These are phyloP conservation scores for Xylaria telfairii DNA, from an alignment of 495 filamentous ascomycete genomes.

Conservation along the genomic window DNA sequence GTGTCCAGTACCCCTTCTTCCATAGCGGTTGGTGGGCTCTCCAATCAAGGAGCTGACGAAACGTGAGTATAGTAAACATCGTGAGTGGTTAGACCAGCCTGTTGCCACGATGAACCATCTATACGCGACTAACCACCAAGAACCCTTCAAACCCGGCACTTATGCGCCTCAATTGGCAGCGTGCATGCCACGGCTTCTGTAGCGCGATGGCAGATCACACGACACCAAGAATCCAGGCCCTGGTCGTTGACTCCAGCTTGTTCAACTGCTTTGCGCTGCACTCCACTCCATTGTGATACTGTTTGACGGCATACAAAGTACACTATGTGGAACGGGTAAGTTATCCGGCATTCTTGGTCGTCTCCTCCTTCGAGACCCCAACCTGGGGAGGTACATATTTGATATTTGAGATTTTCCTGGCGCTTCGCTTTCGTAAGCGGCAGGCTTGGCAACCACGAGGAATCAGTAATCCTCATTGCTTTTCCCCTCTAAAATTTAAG, in stretches of 20 bases:
- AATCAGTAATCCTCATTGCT: conserved; percentile 14
- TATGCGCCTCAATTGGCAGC: neutral
- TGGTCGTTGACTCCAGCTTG: neutral
- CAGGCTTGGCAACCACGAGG: conserved; percentile 43
- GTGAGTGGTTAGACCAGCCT: neutral
- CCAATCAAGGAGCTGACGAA: neutral
- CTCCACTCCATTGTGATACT: conserved; percentile 3
- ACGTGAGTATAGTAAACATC: conserved; percentile 6
- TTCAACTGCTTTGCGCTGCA: neutral
- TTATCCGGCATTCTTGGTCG: conserved; percentile 13
- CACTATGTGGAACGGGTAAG: conserved; percentile 16
- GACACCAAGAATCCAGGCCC: conserved; percentile 22
- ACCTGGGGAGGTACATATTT: conserved; percentile 10
- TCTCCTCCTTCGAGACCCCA: neutral
- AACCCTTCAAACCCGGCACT: neutral
- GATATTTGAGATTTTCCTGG: conserved; percentile 23
- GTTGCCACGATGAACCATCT: neutral
- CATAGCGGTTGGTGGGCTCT: neutral
- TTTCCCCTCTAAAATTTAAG: conserved; percentile 42
- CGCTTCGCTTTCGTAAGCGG: conserved; percentile 22
- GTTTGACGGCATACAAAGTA: conserved; percentile 11
- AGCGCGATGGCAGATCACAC: conserved; percentile 18
- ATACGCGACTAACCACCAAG: neutral
- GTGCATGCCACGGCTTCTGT: conserved; percentile 12
- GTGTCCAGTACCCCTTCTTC: conserved; percentile 1